phyloP scores from a whole-genome alignment of 805 yeast species.

The Cyberlindnera suaveolens region DNA sequence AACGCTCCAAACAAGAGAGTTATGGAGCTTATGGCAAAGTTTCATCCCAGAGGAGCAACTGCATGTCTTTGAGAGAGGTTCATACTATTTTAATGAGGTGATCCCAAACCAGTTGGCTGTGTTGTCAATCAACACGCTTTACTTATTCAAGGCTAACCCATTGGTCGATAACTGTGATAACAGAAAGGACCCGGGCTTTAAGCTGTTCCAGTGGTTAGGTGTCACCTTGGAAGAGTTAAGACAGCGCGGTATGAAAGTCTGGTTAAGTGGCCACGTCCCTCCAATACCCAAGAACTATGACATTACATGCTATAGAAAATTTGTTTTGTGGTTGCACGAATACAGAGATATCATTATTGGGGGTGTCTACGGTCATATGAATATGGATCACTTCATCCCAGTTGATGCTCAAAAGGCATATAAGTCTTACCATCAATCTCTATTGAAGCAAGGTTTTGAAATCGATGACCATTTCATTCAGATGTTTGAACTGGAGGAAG shows the following conservation, averaged over 20 bases:
- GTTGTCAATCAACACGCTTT: conserved; percentile 71
- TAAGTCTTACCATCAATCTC: conserved; percentile 26
- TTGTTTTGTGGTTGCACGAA: conserved; percentile 76
- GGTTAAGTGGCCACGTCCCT: conserved; percentile 88
- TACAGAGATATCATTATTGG: conserved; percentile 81
- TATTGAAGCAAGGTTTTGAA: conserved; percentile 24
- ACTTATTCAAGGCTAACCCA: conserved; percentile 71
- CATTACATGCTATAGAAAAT: conserved; percentile 64
- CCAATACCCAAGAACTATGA: conserved; percentile 78
- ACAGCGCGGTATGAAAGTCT: conserved; percentile 69
- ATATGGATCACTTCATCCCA: conserved; percentile 79
- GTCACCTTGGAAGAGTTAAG: conserved; percentile 67
- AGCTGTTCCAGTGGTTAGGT: conserved; percentile 73
- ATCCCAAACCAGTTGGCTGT: conserved; percentile 76
- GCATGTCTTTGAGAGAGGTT: conserved; percentile 69
- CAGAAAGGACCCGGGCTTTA: conserved; percentile 74
- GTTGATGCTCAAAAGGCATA: conserved; percentile 67
- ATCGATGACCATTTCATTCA: conserved; percentile 21
- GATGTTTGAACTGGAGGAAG: conserved; percentile 4
- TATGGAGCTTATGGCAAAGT: conserved; percentile 65
- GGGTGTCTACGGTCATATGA: conserved; percentile 85
- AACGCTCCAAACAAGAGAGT: conserved; percentile 76
- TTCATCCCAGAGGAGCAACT: conserved; percentile 74
- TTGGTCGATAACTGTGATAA: conserved; percentile 74
- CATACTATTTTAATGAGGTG: conserved; percentile 70